Base-by-base conservation (phyloP, 495 filamentous ascomycete species). In the Aspergillus ellipticus region DNA sequence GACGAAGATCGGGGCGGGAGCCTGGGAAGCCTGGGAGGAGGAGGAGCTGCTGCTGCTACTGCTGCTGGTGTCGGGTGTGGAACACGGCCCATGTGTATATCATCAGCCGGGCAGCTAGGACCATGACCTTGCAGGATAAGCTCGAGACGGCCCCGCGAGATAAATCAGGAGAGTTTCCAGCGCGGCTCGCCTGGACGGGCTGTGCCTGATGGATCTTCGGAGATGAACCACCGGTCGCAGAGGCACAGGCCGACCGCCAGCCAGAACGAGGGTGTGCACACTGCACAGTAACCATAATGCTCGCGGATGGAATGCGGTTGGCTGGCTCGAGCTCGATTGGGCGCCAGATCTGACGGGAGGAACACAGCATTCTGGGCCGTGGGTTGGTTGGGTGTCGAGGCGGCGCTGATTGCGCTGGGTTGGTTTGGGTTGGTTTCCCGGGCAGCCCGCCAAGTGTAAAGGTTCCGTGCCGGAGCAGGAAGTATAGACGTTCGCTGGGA, bases 351-450 rank as follows among this genome's bases (percentile, higher is more conserved):
- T 16, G 45, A 54, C 41, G 22, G 47, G 26, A 31, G 42, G 31
- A 37, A n/a, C n/a, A n/a, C n/a, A n/a, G n/a, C 42, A 49, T 45
- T 22, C 35, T 24, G 21, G n/a, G 33, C 13, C 37, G 21, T 48
- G 42, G 37, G 43, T 58, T 53, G 56, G 51, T 39, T 50, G 43
- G 21, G 33, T 49, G 54, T 49, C 49, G 33, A 43, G 24, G 35
- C 50, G 22, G 52, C 28, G 20, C 7, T 47, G 28, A 16, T 42
- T 35, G 28, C n/a, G 6, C 16, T 53, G 35, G 31, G 26, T 42
- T 41, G 57, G 57, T 54, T 59, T 45, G 8, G 11, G 51, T 42
- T 54, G 59, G 59, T 61, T 61, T 61, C 59, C 59, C 59, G 42
- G 59, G 59, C 59, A 61, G 59, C 59, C 58, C 47, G 21, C 19